Base-by-base conservation (phyloP, 176 grass and related monocot genomes). In the Paspalum notatum region DNA sequence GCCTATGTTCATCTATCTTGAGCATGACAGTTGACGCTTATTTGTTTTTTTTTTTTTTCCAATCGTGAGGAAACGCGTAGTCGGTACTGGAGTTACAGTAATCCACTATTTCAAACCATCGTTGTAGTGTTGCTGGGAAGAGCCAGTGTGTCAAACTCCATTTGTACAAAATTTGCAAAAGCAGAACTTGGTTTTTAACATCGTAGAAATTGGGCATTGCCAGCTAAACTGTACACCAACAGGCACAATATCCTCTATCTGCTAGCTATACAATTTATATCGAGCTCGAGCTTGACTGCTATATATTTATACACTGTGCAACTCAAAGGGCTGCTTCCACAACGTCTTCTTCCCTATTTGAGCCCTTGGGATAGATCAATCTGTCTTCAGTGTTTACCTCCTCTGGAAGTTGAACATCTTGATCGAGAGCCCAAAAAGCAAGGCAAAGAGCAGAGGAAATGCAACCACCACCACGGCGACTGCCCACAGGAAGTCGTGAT, bases 361-460 rank as follows among this genome's bases (percentile, higher is more conserved):
- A 12, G 44, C 66, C 66, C 18, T 20, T 24, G 45, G 21, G 44
- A 40, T 39, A 20, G 5, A 42, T 71, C n/a, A 46, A 17, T 43
- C 51, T 57, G 9, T 10, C 77, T 68, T 83, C 43, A 15, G 6
- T 11, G 3, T 14, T 85, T 61, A 97, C 80, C 93, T 97, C 76
- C 71, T 97, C 72, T 97, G 90, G 80, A 90, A 97, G 83, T 97
- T 97, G 49, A 93, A 85, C 44, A 88, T 58, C 83, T 91, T 97
- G 16, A 93, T 83, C 1, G 90, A 87, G 20, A 92, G 67, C 0
- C 83, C 93, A 14, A 93, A 97, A 9, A 93, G 88, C 62, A 93
- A 81, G 12, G 93, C 90, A 75, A 97, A 97, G 10, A 92, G 49
- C 9, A 91, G 17, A 2, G 85, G 57, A 37, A 93, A 97, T 26